Conservation (phyloP, 1,284 basidiomycete genomes). For the Somion occarium region DNA sequence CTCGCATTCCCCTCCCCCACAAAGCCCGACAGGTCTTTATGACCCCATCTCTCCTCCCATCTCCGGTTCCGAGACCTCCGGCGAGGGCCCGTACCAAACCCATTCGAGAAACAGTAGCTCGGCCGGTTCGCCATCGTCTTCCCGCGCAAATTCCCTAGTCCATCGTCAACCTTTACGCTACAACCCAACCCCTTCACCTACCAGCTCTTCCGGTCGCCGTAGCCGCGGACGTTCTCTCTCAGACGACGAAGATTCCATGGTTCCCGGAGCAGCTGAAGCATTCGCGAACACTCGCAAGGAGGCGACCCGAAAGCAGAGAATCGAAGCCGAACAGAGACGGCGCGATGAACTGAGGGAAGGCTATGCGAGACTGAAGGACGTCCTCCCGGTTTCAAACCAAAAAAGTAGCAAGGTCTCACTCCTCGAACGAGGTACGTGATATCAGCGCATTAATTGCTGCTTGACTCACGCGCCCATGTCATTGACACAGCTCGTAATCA, state of each 20-base stretch:
- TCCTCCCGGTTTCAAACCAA: slow-evolving; percentile 80
- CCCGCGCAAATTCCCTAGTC: slow-evolving; percentile 66
- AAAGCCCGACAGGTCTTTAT: slow-evolving; percentile 67
- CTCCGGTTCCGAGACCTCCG: slow-evolving; percentile 81
- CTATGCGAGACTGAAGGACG: slow-evolving; percentile 82
- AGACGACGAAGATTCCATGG: slow-evolving; percentile 76
- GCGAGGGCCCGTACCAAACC: slow-evolving; percentile 72
- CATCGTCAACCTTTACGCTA: slow-evolving; percentile 64
- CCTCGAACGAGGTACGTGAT: slow-evolving; percentile 71
- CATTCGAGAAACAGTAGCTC: slow-evolving; percentile 72
- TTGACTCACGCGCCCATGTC: slow-evolving; percentile 11
- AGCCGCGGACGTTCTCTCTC: slow-evolving; percentile 62
- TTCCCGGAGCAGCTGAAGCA: slow-evolving; percentile 56
- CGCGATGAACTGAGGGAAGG: slow-evolving; percentile 85
- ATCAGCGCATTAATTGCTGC: background rate
- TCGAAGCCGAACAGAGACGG: slow-evolving; percentile 82
- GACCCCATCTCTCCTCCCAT: slow-evolving; percentile 76
- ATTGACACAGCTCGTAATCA: slow-evolving; percentile 59
- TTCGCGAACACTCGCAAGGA: slow-evolving; percentile 76
- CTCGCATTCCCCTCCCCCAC: slow-evolving; percentile 60
- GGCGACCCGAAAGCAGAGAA: slow-evolving; percentile 75
- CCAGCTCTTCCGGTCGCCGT: slow-evolving; percentile 64
- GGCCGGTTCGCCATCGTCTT: slow-evolving; percentile 69
- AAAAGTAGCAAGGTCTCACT: slow-evolving; percentile 86
- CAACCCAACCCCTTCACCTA: slow-evolving; percentile 73